Evolutionary conservation across 1,139 yeast genomes (phyloP), one percentile per base, ranked within the genome.

Genomic region (Suhomyces taliae): DNA sequence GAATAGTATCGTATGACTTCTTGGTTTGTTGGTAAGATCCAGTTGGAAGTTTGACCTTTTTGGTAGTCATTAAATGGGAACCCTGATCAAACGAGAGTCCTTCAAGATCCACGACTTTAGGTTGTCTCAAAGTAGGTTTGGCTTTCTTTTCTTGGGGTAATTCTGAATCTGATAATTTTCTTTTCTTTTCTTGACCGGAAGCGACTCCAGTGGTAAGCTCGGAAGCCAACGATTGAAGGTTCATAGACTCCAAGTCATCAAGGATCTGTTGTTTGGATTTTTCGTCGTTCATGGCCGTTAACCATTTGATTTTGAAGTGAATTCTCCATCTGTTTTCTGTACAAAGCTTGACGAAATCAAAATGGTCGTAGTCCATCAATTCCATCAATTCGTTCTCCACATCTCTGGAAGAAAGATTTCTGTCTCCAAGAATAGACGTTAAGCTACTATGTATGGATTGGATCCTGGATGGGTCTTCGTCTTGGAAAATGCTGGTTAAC

Each of bases 11-110:
- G 64, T 93, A 93, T 6, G 80, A 69, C 51, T 81, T 82, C 53
- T 84, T 85, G 11, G 82, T 79, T 52, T 87, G 83, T 61, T 87
- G 91, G 60, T 81, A 87, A 0, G 98, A 86, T 1, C 96, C 96
- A 49, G 79, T 79, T 0, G 99, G 98, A 12, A 93, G 76, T 46
- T 77, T 77, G 14, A 93, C 82, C 53, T 84, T 86, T 2, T 85
- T 69, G 2, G 78, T 75, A 1, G 91, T 78, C 81, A 87, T 78
- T 8, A 85, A 67, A 55, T 82, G 88, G 0, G 87, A 75, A 0
- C 93, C 91, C 60, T 87, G 85, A 38, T 86, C 89, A 57, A 90
- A 87, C 0, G 74, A 74, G 10, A 87, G 66, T 10, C 81, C 74
- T 24, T 81, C 83, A 10, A 91, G 67, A 58, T 89, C 90, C 2